Evolutionary conservation across 257 asterid species (phyloP), one percentile per base, ranked within the genome.

Genomic region (Capsicum chinense): DNA sequence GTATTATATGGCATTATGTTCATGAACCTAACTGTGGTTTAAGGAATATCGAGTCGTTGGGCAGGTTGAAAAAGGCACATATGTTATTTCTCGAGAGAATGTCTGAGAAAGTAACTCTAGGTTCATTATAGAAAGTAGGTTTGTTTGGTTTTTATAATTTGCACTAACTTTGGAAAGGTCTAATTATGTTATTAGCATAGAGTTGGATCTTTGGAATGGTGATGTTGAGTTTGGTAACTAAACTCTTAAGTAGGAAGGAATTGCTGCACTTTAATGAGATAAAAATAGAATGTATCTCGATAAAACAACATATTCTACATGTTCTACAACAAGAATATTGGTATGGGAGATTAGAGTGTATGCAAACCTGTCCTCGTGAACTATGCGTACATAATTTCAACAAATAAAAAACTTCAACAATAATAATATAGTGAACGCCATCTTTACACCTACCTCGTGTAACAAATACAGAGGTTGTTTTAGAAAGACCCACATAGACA

Each of bases 61-160:
- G 92, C 64, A 92, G 98, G 81, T 85, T 97, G 91, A 95, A 97
- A 89, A 95, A 93, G 87, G 98, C 98, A 12, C 97, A 97, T 85
- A 97, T 90, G 79, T 85, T 93, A 67, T 97, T 97, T 91, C 97
- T 97, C 0, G 98, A 97, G 91, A 92, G 98, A 87, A 89, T 95
- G 88, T 97, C 98, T 0, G 99, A 95, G 83, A 88, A 76, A 83
- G 95, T 93, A 78, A 85, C 78, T 33, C 84, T 84, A 79, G 93
- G 90, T 83, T 88, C 97, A 44, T 71, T 84, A 81, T 90, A 88
- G 84, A 95, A 89, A 98, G 99, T 95, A 89, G 87, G 85, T 52
- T 74, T n/a, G 80, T 50, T 57, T 58, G 68, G 37, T 59, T 79
- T 83, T 70, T 54, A 57, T 17, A 79, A 59, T 39, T 9, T 78